Percentiles rank a stretch among this genome's conserved stretches.
These are phyloP conservation scores for Phaseolus lunatus DNA, from an alignment of 306 rosid genomes.

Conservation along the genomic window DNA sequence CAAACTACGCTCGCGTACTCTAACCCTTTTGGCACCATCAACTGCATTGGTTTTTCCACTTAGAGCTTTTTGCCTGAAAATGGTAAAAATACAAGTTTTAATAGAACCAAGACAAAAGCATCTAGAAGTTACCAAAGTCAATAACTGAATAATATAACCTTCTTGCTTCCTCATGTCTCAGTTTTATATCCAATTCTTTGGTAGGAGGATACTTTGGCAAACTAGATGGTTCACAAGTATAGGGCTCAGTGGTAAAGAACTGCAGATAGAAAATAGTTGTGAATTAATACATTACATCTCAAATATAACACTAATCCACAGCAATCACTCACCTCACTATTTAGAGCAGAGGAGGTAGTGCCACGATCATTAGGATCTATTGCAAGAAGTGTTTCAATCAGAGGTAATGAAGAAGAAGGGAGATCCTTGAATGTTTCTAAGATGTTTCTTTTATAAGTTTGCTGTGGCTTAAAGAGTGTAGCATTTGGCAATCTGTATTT, in stretches of 20 bases:
- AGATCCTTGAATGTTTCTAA: constrained; percentile 75
- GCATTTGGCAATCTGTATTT: constrained; percentile 88
- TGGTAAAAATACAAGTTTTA: constrained; percentile 31
- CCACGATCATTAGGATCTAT: constrained; percentile 74
- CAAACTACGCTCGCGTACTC: constrained; percentile 71
- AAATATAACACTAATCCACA: constrained; percentile 21
- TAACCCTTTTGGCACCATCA: constrained; percentile 69
- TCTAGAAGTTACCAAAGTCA: constrained; percentile 30
- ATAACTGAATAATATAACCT: constrained; percentile 57
- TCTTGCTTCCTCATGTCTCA: constrained; percentile 86
- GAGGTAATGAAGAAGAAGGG: constrained; percentile 74
- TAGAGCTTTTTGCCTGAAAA: constrained; percentile 69
- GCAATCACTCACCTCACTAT: constrained; percentile 69
- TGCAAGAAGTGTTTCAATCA: constrained; percentile 82
- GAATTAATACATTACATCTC: constrained; percentile 23
- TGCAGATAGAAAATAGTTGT: constrained; percentile 52
- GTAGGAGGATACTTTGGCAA: constrained; percentile 88
- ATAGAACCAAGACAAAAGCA: constrained; percentile 33
- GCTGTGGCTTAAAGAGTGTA: constrained; percentile 92
- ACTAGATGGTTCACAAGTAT: constrained; percentile 80
- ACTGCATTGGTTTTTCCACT: constrained; percentile 64
- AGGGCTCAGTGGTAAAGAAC: constrained; percentile 80
- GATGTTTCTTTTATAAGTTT: constrained; percentile 71
- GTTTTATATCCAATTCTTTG: constrained; percentile 84
- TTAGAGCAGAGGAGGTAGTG: constrained; percentile 65